Base-by-base conservation (phyloP, 2,329 filamentous ascomycete genomes). In the Didymella glomerata region DNA sequence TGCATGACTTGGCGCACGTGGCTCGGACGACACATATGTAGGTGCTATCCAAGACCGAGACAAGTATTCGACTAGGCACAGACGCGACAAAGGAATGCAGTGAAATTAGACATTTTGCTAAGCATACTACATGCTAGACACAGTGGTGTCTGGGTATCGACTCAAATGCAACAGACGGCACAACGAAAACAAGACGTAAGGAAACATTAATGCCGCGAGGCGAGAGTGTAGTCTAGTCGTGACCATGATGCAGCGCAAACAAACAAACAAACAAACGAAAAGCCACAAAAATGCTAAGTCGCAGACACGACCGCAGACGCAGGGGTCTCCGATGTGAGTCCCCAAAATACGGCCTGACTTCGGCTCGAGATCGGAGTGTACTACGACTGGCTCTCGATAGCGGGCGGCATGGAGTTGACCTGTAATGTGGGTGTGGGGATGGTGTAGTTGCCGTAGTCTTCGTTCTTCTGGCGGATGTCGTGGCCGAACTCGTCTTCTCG, bases 381-480 rank as follows among this genome's bases (percentile, higher is more conserved):
- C 47, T 62, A 67, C 48, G 60, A 66, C 40, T 62, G 67, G 11
- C 60, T 59, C 48, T 64, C 65, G n/a, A 72, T 60, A 16, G 60
- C 58, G 14, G 66, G 57, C 7, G 72, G 70, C 36, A 70, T 67
- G 3, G 68, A 68, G 45, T 70, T 71, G 48, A 76, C 64, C 44
- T 75, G 72, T 9, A 76, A 52, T 3, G 73, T 69, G 16, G 74
- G 73, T 5, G 53, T 49, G 10, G 74, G 65, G 18, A 69, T 53
- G 8, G 67, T 67, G 48, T 69, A 75, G 13, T 59, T 61, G 2
- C 58, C 63, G 22, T 66, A 69, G 3, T 68, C 65, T 4, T 65
- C 64, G 41, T 58, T 59, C 20, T 67, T 62, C 22, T 65, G 61
- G 10, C 55, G 61, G 7, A 61, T 47, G 0, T 48, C 44, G 28